Evolutionary conservation across 805 yeast species (phyloP), one percentile per base, ranked within the genome.

Genomic region (Kluyveromyces wickerhamii): DNA sequence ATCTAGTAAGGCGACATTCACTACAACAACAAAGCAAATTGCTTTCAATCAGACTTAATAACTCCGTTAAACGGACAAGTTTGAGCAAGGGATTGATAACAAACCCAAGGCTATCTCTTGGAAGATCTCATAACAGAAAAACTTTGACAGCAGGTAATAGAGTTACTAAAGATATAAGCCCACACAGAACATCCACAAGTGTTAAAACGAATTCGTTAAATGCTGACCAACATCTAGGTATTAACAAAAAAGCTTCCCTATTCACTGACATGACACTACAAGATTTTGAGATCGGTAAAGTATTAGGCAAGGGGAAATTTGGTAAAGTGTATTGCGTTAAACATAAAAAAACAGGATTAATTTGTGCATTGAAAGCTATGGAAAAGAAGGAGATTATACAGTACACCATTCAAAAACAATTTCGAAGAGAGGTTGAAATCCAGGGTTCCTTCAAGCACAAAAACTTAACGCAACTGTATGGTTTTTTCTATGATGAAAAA

Each of bases 301-400:
- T 80, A 38, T 67, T 89, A 32, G 98, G 97, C 0, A 86, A 84
- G 52, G 98, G 98, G 5, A 86, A 87, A 56, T 78, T 88, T 49
- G 98, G 98, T 7, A 77, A 75, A 48, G 97, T 92, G 1, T 88
- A 86, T 58, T 83, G 95, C 52, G 96, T 81, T 7, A 69, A 71
- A 37, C 96, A 87, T 54, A 77, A 72, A 44, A 50, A 61, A 22
- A 71, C 85, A 0, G 94, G 94, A 2, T 83, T 74, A 52, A 67
- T 89, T 1, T 84, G 94, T 55, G 98, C 98, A 1, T 62, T 89
- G 48, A 89, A 92, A 54, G 92, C 80, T 3, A 85, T 92, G 96
- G 77, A 78, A 39, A 89, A 87, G 59, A 66, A 68, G 35, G 96
- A 88, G 43, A 66, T 89, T 36, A 67, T 74, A 33, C 77, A 75